Evolutionary conservation across 2,329 filamentous ascomycete species (phyloP).

Genomic region (Colletotrichum sp.): DNA sequence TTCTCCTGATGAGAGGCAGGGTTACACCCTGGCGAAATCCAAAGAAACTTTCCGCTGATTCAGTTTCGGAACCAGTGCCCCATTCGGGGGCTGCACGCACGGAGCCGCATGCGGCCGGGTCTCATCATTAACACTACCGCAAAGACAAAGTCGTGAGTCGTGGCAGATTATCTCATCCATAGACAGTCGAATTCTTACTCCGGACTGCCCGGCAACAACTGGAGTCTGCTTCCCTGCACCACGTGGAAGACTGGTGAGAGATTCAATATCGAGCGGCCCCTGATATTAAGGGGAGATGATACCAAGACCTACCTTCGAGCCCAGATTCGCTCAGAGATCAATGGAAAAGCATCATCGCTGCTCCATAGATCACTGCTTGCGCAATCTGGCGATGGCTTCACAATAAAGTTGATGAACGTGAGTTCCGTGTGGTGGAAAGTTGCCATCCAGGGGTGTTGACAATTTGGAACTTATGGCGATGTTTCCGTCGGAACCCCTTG

Average conservation of each 20-base stretch:
- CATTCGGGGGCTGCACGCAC: not conserved
- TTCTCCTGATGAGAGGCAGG: not conserved
- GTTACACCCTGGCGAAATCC: not conserved
- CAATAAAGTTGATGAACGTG: not conserved
- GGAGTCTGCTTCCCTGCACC: not conserved
- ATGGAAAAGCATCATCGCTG: not conserved
- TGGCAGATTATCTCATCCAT: not conserved
- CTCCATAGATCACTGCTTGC: not conserved
- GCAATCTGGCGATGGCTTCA: not conserved
- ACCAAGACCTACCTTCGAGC: not conserved
- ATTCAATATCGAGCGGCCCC: not conserved
- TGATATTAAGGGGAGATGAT: conserved; percentile 16
- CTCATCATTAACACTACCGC: not conserved
- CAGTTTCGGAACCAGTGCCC: conserved; percentile 14
- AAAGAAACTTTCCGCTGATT: conserved; percentile 12
- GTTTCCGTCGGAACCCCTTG: not conserved
- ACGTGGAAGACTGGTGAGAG: not conserved
- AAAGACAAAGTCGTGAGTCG: not conserved
- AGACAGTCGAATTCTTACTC: not conserved
- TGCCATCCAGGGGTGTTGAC: not conserved
- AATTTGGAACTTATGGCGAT: not conserved
- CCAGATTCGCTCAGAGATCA: not conserved
- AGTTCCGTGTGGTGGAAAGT: not conserved
- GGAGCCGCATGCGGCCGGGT: not conserved
- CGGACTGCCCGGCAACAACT: conserved; percentile 5